phyloP scores from a whole-genome alignment of 2,329 filamentous ascomycete species.

The Domatiomyces globalis region DNA sequence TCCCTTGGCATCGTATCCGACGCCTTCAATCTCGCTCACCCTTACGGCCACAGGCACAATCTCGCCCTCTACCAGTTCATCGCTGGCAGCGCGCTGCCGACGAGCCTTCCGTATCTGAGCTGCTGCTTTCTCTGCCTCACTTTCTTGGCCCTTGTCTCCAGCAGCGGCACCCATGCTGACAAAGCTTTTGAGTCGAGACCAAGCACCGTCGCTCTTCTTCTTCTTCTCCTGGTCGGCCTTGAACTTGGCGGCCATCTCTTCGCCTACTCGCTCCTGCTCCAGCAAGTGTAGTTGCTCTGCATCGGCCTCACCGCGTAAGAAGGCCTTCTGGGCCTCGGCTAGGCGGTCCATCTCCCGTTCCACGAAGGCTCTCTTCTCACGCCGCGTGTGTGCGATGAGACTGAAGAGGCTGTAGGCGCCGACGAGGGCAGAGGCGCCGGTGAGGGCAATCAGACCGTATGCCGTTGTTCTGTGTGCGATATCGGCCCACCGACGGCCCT shows the following conservation, averaged over 20 bases:
- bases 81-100: conserved; percentile 2
- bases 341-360: conserved; percentile 33
- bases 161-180: conserved; percentile 5
- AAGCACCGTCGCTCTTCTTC: conserved; percentile 24
- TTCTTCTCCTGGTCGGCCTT: conserved; percentile 27
- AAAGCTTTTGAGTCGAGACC: conserved; percentile 12
- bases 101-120: conserved; percentile 4
- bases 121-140: conserved; percentile 5
- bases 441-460: conserved; percentile 43
- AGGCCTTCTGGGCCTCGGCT: conserved; percentile 30
- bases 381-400: conserved; percentile 53
- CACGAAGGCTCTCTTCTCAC: conserved; percentile 49
- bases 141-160: conserved; percentile 12
- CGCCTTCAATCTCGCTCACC: conserved; percentile 11
- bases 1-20: conserved; percentile 17
- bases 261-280: conserved; percentile 31
- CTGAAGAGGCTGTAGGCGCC: conserved; percentile 52
- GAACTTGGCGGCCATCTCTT: conserved; percentile 30
- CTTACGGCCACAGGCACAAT: conserved; percentile 5
- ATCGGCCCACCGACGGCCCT: conserved; percentile 45
- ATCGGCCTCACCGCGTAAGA: conserved; percentile 26
- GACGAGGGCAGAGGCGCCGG: conserved; percentile 46
- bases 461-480: conserved; percentile 47
- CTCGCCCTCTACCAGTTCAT: conserved; percentile 8
- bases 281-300: conserved; percentile 30